Evolutionary conservation across 1,284 basidiomycete genomes (phyloP).

Genomic region (Xerocomus amazonicus): DNA sequence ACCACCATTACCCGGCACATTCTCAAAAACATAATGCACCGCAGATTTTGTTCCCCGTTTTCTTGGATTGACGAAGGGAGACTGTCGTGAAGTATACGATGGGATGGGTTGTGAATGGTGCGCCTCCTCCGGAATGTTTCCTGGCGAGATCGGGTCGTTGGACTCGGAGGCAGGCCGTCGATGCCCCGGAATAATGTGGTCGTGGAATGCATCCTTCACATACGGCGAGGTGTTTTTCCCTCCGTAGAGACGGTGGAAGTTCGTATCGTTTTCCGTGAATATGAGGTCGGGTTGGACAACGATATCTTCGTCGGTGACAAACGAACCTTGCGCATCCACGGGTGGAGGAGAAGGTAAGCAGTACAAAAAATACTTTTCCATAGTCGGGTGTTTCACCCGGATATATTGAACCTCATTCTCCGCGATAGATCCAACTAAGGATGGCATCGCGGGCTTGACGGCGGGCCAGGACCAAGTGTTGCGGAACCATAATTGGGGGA

Average conservation of each 20-base stretch:
- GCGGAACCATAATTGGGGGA: conserved; percentile 95
- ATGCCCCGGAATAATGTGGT: conserved; percentile 88
- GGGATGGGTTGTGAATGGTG: conserved; percentile 37
- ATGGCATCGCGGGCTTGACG: conserved; percentile 78
- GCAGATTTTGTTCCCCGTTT: conserved; percentile 89
- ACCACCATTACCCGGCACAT: conserved; percentile 88
- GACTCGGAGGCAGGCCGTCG: conserved; percentile 55
- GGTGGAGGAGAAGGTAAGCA: conserved; percentile 91
- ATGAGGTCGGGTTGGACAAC: conserved; percentile 79
- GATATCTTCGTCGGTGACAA: conserved; percentile 61
- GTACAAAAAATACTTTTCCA: conserved; percentile 80
- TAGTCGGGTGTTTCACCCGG: conserved; percentile 68
- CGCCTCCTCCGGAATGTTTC: conserved; percentile 6
- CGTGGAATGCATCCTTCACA: conserved; percentile 98
- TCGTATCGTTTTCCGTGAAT: conserved; percentile 97
- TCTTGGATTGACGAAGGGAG: conserved; percentile 80
- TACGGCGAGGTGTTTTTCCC: conserved; percentile 80
- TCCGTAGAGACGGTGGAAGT: conserved; percentile 88
- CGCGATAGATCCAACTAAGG: conserved; percentile 53
- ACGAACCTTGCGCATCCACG: conserved; percentile 64
- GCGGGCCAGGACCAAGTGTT: conserved; percentile 97
- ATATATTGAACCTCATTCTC: conserved; percentile 60
- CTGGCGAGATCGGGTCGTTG: conserved; percentile 29
- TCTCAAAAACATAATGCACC: conserved; percentile 85
- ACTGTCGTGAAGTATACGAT: conserved; percentile 44